Evolutionary conservation across 805 yeast species (phyloP).

Genomic region (Tetrapisispora namnaoensis): DNA sequence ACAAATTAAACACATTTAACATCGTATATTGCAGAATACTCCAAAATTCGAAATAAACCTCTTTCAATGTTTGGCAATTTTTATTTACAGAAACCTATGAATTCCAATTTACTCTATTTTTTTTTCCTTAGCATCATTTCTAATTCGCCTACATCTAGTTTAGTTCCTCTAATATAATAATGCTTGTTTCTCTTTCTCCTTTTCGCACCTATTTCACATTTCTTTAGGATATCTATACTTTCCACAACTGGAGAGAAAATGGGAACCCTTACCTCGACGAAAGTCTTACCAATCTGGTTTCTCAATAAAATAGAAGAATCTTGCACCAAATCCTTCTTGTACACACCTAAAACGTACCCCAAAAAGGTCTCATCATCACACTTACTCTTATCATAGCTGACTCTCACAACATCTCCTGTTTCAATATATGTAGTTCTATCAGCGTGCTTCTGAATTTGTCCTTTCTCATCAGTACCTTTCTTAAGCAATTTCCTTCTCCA

Average conservation of each 20-base stretch:
- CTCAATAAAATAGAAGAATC: slow-evolving; percentile 74
- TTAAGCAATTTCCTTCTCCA: slow-evolving; percentile 49
- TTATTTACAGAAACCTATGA: neutral
- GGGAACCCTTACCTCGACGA: slow-evolving; percentile 76
- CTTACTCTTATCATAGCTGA: slow-evolving; percentile 51
- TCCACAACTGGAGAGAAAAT: slow-evolving; percentile 70
- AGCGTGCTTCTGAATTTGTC: slow-evolving; percentile 28
- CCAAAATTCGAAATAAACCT: too few relatives aligned
- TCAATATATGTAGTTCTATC: slow-evolving; percentile 34
- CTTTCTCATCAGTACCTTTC: slow-evolving; percentile 3
- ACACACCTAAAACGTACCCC: slow-evolving; percentile 73
- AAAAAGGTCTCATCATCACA: slow-evolving; percentile 51
- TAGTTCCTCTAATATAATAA: slow-evolving; percentile 76
- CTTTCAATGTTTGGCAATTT: neutral
- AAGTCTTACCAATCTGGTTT: slow-evolving; percentile 72
- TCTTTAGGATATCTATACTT: slow-evolving; percentile 66
- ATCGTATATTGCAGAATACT: too few relatives aligned
- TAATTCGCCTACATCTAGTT: slow-evolving; percentile 65
- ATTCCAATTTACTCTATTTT: slow-evolving; percentile 6
- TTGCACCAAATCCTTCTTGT: slow-evolving; percentile 46
- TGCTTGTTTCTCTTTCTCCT: slow-evolving; percentile 69
- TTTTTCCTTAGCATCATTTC: slow-evolving; percentile 36
- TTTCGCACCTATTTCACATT: slow-evolving; percentile 45
- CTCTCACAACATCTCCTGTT: slow-evolving; percentile 75
- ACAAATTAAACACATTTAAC: neutral